A percentile compares a stretch with the other conserved stretches of the same genome.
These are phyloP conservation scores for Leccinum broughii DNA, from an alignment of 768 basidiomycete genomes.

Conservation along the genomic window DNA sequence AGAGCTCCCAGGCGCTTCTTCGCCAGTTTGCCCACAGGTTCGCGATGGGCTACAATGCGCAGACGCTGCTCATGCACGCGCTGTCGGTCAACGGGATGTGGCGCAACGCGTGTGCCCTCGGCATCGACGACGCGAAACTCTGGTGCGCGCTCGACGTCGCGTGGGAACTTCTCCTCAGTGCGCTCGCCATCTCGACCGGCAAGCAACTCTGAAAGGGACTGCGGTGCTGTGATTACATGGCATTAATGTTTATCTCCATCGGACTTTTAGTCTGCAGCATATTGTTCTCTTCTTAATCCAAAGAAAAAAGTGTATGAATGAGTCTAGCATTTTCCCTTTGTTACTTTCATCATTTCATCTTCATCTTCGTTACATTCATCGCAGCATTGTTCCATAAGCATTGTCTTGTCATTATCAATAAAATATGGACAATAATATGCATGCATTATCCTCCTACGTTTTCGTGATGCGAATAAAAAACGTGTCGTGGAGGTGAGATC, in stretches of 20 bases:
- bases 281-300: conserved; percentile 8
- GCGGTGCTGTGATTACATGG: background rate
- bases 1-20: conserved; percentile 14
- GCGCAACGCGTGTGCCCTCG: conserved; percentile 50
- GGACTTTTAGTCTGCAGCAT: conserved; percentile 2
- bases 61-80: conserved; percentile 37
- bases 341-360: background rate
- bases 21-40: conserved; percentile 18
- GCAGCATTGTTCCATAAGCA: conserved; percentile 1
- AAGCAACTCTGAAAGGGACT: conserved; percentile 14
- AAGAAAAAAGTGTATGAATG: conserved; percentile 28
- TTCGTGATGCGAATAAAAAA: background rate
- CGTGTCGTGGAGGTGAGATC: background rate
- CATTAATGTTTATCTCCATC: conserved; percentile 8
- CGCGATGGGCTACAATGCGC: conserved; percentile 14
- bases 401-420: conserved; percentile 26
- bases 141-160: conserved; percentile 50
- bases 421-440: conserved; percentile 20
- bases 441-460: conserved; percentile 6
- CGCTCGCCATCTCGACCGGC: conserved; percentile 37
- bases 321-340: background rate
- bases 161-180: conserved; percentile 48
- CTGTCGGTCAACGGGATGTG: conserved; percentile 47
- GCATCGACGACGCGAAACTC: conserved; percentile 47
- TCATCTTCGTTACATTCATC: background rate